Percentiles rank a stretch among this genome's conserved stretches.
Conservation (phyloP, 495 filamentous ascomycete species). For the Aspergillus coremiiformis region DNA sequence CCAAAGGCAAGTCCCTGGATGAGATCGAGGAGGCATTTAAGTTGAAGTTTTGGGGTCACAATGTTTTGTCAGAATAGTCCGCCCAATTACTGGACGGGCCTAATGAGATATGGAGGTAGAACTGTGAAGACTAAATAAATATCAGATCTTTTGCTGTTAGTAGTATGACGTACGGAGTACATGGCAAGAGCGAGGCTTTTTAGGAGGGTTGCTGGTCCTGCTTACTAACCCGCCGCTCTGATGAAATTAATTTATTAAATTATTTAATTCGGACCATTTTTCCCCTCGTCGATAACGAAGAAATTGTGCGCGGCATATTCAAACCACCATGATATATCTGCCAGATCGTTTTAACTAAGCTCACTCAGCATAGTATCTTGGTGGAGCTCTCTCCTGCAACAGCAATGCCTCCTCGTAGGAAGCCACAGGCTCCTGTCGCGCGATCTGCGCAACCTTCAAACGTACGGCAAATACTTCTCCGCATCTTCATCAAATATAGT, state of each 20-base stretch:
- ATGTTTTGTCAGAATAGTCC: constrained; percentile 10
- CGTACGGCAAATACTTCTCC: constrained; percentile 18
- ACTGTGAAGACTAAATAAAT: background rate
- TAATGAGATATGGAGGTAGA: background rate
- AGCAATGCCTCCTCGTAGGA: constrained; percentile 24
- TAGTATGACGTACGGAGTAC: background rate
- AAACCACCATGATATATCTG: constrained; percentile 5
- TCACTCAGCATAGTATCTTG: background rate
- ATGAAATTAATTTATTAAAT: constrained; percentile 9
- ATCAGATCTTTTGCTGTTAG: background rate
- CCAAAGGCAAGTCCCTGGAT: constrained; percentile 47
- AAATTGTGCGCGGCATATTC: constrained; percentile 14
- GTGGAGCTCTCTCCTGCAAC: background rate
- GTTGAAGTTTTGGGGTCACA: constrained; percentile 7
- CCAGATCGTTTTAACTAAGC: background rate
- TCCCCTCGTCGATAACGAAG: constrained; percentile 20
- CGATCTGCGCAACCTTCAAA: constrained; percentile 18
- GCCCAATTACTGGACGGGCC: background rate
- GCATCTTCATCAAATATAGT: constrained; percentile 3
- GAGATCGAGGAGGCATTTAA: constrained; percentile 51
- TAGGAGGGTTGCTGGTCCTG: constrained; percentile 4
- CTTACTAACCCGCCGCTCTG: constrained; percentile 17
- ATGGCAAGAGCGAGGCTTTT: constrained; percentile 5
- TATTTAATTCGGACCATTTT: constrained; percentile 18
- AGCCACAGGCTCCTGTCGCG: constrained; percentile 14